phyloP scores from a whole-genome alignment of 2,329 filamentous ascomycete genomes.

The Elsinoe perseae region DNA sequence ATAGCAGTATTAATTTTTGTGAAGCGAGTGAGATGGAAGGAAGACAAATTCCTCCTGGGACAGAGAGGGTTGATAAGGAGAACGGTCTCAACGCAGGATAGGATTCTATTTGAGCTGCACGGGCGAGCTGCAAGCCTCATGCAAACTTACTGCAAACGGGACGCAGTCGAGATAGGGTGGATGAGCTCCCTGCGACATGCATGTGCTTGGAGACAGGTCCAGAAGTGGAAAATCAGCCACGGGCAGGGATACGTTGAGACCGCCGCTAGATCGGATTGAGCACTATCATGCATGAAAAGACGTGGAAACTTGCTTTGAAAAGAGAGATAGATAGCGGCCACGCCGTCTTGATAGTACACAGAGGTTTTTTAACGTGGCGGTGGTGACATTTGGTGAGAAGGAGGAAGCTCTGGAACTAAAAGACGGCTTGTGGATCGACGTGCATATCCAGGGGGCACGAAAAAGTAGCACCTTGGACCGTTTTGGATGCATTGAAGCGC shows the following conservation, averaged over 20 bases:
- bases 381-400: constrained; percentile 4
- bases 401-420: constrained; percentile 9
- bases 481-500: constrained; percentile 7
- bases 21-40: neutral
- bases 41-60: neutral
- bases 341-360: constrained; percentile 5
- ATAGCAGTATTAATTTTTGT: neutral
- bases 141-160: constrained; percentile 11
- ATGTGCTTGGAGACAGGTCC: constrained; percentile 7
- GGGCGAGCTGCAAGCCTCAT: constrained; percentile 4
- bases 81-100: neutral
- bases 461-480: neutral
- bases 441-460: constrained; percentile 7
- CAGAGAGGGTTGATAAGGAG: neutral
- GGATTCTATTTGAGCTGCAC: neutral
- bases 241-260: constrained; percentile 10
- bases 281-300: neutral
- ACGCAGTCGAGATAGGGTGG: neutral
- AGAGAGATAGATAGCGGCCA: constrained; percentile 6
- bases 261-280: constrained; percentile 2
- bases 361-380: neutral
- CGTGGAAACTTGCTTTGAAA: constrained; percentile 5
- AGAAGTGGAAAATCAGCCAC: constrained; percentile 13
- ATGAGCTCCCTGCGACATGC: constrained; percentile 12
- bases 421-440: constrained; percentile 12